These are phyloP conservation scores for Pisolithus marmoratus DNA, from an alignment of 768 basidiomycete species.

Conservation along the genomic window DNA sequence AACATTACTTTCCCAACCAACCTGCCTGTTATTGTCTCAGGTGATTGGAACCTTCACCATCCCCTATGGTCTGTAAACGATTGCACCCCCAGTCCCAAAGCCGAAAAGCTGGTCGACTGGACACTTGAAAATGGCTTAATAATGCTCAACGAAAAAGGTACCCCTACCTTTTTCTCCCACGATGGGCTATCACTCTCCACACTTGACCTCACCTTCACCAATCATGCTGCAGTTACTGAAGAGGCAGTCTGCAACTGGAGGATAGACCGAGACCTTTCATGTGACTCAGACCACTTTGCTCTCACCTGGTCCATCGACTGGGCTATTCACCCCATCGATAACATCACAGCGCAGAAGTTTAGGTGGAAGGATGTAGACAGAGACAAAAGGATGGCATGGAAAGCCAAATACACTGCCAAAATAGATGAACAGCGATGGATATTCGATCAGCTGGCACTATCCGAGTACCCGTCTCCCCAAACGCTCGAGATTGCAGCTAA, in stretches of 20 bases:
- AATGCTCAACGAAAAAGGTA: not conserved
- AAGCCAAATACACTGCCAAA: too few relatives aligned
- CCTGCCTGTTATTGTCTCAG: too few relatives aligned
- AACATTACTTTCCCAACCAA: too few relatives aligned
- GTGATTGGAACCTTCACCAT: too few relatives aligned
- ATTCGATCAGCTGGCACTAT: not conserved
- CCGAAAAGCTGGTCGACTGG: not conserved
- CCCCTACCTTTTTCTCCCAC: not conserved
- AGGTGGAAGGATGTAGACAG: not conserved
- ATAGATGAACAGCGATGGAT: not conserved
- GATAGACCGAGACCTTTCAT: not conserved
- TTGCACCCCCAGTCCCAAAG: not conserved
- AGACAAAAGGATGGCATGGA: not conserved
- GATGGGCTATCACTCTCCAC: not conserved
- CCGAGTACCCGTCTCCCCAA: not conserved
- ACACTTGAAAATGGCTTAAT: not conserved
- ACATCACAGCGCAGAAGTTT: not conserved
- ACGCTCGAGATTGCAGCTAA: not conserved
- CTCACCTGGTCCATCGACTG: not conserved
- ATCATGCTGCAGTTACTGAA: not conserved
- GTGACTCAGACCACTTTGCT: not conserved
- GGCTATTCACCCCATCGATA: not conserved
- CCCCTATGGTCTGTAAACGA: conserved; percentile 7
- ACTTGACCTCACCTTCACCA: not conserved
- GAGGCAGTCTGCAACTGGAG: not conserved